These are phyloP conservation scores for Neofusicoccum laricinum DNA, from an alignment of 2,329 filamentous ascomycete genomes.

Conservation along the genomic window DNA sequence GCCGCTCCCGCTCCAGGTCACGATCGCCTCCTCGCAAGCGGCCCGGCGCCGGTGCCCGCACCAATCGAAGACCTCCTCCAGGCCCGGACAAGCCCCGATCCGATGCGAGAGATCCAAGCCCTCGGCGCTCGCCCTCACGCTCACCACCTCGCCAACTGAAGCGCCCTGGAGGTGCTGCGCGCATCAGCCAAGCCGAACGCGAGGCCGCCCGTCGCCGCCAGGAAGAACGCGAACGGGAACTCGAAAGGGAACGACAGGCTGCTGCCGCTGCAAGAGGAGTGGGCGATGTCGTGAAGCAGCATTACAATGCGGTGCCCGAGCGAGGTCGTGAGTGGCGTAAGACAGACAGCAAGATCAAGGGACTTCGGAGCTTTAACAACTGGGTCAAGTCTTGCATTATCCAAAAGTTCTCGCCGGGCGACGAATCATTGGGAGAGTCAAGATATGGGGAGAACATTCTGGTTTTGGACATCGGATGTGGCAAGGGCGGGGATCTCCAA, in stretches of 20 bases:
- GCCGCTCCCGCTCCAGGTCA: slow-evolving; percentile 29
- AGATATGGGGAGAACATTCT: slow-evolving; percentile 56
- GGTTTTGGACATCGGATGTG: slow-evolving; percentile 91
- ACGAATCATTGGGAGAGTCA: slow-evolving; percentile 28
- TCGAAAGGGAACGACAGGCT: slow-evolving; percentile 43
- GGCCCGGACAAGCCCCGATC: background rate
- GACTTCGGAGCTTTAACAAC: slow-evolving; percentile 92
- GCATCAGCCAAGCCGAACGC: slow-evolving; percentile 65
- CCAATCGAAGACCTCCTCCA: slow-evolving; percentile 6
- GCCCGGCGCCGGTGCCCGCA: slow-evolving; percentile 30
- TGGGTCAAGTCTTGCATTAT: slow-evolving; percentile 98
- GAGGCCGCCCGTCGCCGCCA: slow-evolving; percentile 62
- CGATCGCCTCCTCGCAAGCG: slow-evolving; percentile 35
- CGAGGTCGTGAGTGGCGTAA: slow-evolving; percentile 91
- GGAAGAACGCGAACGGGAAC: slow-evolving; percentile 35
- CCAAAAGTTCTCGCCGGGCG: slow-evolving; percentile 75
- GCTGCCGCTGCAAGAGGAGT: slow-evolving; percentile 43
- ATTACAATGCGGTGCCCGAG: slow-evolving; percentile 95
- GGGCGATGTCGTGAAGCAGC: slow-evolving; percentile 83
- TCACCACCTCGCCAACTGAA: slow-evolving; percentile 62
- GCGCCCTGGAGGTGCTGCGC: slow-evolving; percentile 50
- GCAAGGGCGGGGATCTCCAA: slow-evolving; percentile 90
- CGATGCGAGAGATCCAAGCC: slow-evolving; percentile 1
- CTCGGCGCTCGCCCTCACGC: slow-evolving; percentile 24
- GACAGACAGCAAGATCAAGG: slow-evolving; percentile 93